A percentile compares a stretch with the other conserved stretches of the same genome.
Conservation (phyloP, 2,329 filamentous ascomycete genomes). For the Fusarium drepaniforme region DNA sequence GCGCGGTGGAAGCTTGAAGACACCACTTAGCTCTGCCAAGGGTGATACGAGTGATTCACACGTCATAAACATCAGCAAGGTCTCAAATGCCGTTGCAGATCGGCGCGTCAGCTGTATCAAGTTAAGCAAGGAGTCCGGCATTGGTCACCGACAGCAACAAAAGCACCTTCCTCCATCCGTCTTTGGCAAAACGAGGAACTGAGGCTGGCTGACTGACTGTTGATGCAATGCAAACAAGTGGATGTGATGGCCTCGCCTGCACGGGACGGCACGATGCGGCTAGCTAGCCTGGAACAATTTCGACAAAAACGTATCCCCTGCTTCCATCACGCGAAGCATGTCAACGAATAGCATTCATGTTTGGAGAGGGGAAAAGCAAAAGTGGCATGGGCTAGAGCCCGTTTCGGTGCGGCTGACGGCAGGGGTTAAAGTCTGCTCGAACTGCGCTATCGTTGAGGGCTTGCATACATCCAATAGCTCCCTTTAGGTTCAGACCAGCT, state of each 20-base stretch:
- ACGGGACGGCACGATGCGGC: neutral
- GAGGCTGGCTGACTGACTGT: neutral
- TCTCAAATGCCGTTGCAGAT: neutral
- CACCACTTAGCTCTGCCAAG: neutral
- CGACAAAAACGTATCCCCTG: neutral
- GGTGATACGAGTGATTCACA: neutral
- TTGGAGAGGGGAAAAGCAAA: neutral
- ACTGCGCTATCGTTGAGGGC: neutral
- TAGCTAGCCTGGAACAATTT: neutral
- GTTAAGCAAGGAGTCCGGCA: neutral
- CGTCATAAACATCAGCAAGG: neutral
- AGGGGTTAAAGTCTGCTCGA: neutral
- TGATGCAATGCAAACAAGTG: neutral
- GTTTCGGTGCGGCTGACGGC: slow-evolving; percentile 8
- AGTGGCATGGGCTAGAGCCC: slow-evolving; percentile 7
- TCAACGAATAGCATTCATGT: neutral
- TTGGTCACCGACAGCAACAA: neutral
- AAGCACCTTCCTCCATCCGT: neutral
- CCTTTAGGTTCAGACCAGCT: neutral
- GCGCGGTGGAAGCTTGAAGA: neutral
- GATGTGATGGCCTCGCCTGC: neutral
- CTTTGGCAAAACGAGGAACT: neutral
- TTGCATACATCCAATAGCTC: neutral
- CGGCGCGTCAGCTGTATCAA: neutral
- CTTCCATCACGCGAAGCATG: neutral